Evolutionary conservation across 164 flowering plant species (phyloP).

Genomic region (Berberis vulgaris): DNA sequence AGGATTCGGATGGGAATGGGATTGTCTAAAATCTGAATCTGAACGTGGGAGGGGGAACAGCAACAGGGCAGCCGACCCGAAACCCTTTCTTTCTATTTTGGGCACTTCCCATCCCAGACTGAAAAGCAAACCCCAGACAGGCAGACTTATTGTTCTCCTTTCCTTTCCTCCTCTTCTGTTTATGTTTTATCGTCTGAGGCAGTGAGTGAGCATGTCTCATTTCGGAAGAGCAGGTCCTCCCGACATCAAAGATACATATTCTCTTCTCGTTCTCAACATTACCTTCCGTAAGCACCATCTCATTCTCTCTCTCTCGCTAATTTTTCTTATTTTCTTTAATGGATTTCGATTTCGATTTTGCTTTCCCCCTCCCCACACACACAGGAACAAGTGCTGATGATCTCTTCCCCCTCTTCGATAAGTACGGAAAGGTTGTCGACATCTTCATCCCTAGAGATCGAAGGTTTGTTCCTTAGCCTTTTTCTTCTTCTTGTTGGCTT

Average conservation of each 20-base stretch:
- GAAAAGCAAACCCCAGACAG: too few relatives aligned
- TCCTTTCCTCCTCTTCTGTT: too few relatives aligned
- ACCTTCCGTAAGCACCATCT: conserved; percentile 60
- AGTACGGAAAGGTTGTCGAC: conserved; percentile 94
- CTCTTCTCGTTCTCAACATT: conserved; percentile 97
- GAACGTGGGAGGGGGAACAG: too few relatives aligned
- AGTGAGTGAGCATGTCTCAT: conserved; percentile 58
- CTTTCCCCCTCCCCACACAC: too few relatives aligned
- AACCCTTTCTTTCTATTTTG: too few relatives aligned
- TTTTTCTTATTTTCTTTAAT: not conserved
- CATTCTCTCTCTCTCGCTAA: not conserved
- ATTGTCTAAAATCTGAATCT: too few relatives aligned
- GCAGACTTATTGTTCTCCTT: too few relatives aligned
- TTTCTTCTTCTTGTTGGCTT: not conserved
- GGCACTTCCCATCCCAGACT: too few relatives aligned
- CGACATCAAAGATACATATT: conserved; percentile 88
- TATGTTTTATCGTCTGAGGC: not conserved
- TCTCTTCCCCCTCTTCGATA: conserved; percentile 79
- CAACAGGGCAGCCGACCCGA: too few relatives aligned
- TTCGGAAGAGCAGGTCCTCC: conserved; percentile 97
- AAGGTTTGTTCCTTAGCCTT: conserved; percentile 23
- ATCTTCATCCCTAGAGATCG: conserved; percentile 87
- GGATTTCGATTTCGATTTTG: not conserved
- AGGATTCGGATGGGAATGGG: too few relatives aligned
- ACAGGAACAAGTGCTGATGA: conserved; percentile 96